Base-by-base conservation (phyloP, 306 rosid genomes). In the Sphenostylis stenocarpa region DNA sequence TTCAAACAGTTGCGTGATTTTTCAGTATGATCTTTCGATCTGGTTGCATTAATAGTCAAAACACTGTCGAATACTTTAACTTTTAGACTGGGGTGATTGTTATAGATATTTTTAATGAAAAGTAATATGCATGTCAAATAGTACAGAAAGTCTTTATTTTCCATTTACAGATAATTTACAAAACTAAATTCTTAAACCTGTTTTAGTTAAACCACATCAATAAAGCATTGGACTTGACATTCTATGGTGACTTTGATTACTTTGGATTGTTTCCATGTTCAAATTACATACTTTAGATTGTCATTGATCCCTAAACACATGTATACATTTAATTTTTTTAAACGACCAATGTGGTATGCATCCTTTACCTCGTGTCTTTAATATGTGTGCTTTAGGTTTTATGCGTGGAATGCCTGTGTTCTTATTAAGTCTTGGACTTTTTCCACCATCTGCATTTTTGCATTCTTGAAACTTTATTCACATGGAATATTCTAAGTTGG, bases 401-500 rank as follows among this genome's bases (percentile, higher is more conserved):
- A 9, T 24, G 12, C 33, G 70, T n/a, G 53, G 51, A 48, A 49
- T 51, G 49, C 12, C 41, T 24, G 33, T 43, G 20, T 73, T 64
- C 41, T 44, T 56, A 10, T 80, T 21, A 13, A 41, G 24, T 56
- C 7, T 76, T 49, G 66, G 29, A 45, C 47, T 29, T 60, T 43
- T 52, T 63, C 76, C 19, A 5, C 31, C 43, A 3, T 61, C 14
- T 15, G 9, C 11, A 23, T 68, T 41, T 5, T 1, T 8, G 9
- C 43, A 34, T 62, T 55, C 16, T 61, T 28, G 31, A 51, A 16
- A 12, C 26, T 70, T 70, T 9, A 17, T 56, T 28, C 67, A n/a
- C 34, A 34, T 44, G 79, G 17, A 75, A 36, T 67, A 14, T 70
- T 72, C 79, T 49, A 73, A 78, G 14, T 81, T 45, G 62, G 67